Evolutionary conservation across 352 stramenopile genomes (phyloP).

Genomic region (Thalassiosira oceanica): DNA sequence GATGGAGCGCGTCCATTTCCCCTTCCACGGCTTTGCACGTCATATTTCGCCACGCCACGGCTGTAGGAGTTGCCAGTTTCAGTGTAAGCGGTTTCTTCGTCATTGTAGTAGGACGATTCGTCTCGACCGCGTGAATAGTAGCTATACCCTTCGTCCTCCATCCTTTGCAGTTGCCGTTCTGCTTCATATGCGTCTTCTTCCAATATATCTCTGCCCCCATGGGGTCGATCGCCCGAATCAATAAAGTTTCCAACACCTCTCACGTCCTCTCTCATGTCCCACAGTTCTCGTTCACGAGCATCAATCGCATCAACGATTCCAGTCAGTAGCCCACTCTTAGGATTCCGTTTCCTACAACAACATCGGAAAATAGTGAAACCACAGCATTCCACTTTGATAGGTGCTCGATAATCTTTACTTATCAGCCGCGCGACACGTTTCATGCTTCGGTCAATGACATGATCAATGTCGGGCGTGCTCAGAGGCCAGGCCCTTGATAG

Average conservation of each 20-base stretch:
- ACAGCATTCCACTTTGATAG: conserved; percentile 29
- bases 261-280: no score
- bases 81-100: no score
- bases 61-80: no score
- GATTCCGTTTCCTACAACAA: conserved; percentile 14
- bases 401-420: conserved; percentile 32
- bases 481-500: conserved; percentile 36
- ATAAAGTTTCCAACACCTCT: conserved; percentile 20
- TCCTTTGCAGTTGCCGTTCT: conserved; percentile 4
- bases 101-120: no score
- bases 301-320: conserved; percentile 21
- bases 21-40: conserved; percentile 8
- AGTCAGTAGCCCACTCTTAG: conserved; percentile 8
- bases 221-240: conserved; percentile 6
- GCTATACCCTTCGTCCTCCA: conserved; percentile 6
- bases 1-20: conserved; percentile 8
- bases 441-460: conserved; percentile 26
- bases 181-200: conserved; percentile 23
- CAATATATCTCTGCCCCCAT: conserved; percentile 1
- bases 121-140: no score
- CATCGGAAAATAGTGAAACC: conserved; percentile 28
- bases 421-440: conserved; percentile 19
- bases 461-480: conserved; percentile 23
- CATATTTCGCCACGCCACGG: no score
- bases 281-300: conserved; percentile 4